Base-by-base conservation (phyloP, 306 rosid genomes). In the Quercus aquifolioides region DNA sequence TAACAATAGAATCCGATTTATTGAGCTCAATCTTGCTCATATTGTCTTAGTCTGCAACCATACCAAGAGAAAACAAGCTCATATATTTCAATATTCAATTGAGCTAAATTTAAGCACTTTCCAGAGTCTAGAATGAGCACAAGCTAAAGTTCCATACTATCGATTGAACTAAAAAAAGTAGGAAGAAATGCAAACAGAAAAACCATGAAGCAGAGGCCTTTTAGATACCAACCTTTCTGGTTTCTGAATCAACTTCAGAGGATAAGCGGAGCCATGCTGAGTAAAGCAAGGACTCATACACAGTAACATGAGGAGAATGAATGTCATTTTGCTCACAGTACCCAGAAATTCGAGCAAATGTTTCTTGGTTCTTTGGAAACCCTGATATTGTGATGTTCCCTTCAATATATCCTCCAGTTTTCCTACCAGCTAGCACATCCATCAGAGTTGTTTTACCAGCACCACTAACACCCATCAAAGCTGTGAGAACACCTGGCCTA, bases 371-470 rank as follows among this genome's bases (percentile, higher is more conserved):
- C 88, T 91, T 92, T 25, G 94, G 98, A 84, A 83, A 88, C 2
- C 98, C 97, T 1, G 97, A 94, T 76, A 94, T 82, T 80, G 69
- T 88, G 81, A 94, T 78, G 72, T 70, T 81, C 23, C 98, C 98
- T 4, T 90, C 91, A 56, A 94, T 85, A 79, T 91, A 89, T 62
- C 98, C 97, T 1, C 97, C 92, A 5, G 97, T 94, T 87, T 94
- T 94, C 88, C 97, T 88, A 33, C 97, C 97, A 5, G 97, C 92
- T 52, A 94, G 82, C 17, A 94, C 98, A 84, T 94, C 98, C 98
- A 94, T 94, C 69, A 94, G 73, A 59, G 98, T 94, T 55, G 97
- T 94, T 85, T 94, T 94, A n/a, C 98, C 98, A 73, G 97, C 98
- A 59, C 98, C 98, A 46, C 97, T 91, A 26, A 94, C 90, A 30